Percentiles rank a stretch among this genome's conserved stretches.
These are phyloP conservation scores for Leptodermis oblonga DNA, from an alignment of 257 asterid genomes.

Conservation along the genomic window DNA sequence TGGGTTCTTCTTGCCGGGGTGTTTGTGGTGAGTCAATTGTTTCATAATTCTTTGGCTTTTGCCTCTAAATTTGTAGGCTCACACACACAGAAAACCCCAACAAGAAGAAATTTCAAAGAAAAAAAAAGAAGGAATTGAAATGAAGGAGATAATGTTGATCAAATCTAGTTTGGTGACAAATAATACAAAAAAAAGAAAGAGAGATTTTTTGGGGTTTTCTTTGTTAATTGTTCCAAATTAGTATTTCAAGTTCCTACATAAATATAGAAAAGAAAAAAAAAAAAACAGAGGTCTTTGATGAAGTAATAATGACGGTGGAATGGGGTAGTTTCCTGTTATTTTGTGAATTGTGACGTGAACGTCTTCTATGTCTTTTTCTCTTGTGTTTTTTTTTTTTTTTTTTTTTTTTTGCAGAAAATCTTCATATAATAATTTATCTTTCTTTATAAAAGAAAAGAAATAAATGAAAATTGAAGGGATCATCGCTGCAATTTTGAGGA, in stretches of 20 bases:
- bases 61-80: neutral
- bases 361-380: neutral
- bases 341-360: neutral
- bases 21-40: slow-evolving; percentile 16
- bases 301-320: neutral
- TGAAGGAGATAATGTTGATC: neutral
- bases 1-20: slow-evolving; percentile 23
- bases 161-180: neutral
- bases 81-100: neutral
- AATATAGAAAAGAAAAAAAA: neutral
- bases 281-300: neutral
- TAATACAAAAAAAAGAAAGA: too few relatives aligned
- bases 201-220: too few relatives aligned
- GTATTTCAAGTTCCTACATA: neutral
- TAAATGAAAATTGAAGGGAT: too few relatives aligned
- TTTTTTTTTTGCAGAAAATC: neutral
- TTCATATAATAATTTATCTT: too few relatives aligned
- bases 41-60: slow-evolving; percentile 35
- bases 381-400: neutral
- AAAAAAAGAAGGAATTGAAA: neutral
- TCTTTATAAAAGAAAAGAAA: too few relatives aligned
- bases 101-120: neutral
- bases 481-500: too few relatives aligned
- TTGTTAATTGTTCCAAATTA: too few relatives aligned
- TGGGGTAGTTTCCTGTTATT: neutral